phyloP scores from a whole-genome alignment of 148 eudicot species.

The Rhododendron griersonianum region DNA sequence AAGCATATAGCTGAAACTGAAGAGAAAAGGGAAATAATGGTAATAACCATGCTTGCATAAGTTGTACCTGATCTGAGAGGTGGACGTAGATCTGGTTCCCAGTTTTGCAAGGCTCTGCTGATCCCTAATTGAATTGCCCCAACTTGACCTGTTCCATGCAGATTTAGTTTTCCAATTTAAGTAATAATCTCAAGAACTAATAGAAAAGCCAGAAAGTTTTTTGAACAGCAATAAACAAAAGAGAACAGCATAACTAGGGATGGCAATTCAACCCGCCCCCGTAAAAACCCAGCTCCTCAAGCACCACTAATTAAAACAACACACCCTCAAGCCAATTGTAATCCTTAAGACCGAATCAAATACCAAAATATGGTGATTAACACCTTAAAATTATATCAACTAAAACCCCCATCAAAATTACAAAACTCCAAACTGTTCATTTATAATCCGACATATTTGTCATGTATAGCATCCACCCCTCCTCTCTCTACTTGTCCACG shows the following conservation, averaged over 20 bases:
- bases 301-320: too few species aligned
- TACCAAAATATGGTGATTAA: too few species aligned
- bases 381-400: too few species aligned
- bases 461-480: too few species aligned
- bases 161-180: not conserved
- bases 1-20: not conserved
- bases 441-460: too few species aligned
- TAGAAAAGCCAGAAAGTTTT: not conserved
- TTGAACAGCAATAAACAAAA: not conserved
- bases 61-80: constrained; percentile 72
- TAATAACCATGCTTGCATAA: not conserved
- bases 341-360: too few species aligned
- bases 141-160: constrained; percentile 70
- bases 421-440: too few species aligned
- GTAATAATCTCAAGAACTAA: not conserved
- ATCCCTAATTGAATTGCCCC: constrained; percentile 86
- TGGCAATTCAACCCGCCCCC: too few species aligned
- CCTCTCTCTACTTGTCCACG: too few species aligned
- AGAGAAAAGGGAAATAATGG: not conserved
- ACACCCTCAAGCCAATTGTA: too few species aligned
- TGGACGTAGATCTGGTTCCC: constrained; percentile 92
- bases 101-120: constrained; percentile 87
- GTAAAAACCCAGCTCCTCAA: too few species aligned
- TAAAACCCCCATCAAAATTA: too few species aligned
- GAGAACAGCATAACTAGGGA: not conserved